A percentile compares a stretch with the other conserved stretches of the same genome.
phyloP scores from a whole-genome alignment of 306 rosid species.

The Vigna radiata region DNA sequence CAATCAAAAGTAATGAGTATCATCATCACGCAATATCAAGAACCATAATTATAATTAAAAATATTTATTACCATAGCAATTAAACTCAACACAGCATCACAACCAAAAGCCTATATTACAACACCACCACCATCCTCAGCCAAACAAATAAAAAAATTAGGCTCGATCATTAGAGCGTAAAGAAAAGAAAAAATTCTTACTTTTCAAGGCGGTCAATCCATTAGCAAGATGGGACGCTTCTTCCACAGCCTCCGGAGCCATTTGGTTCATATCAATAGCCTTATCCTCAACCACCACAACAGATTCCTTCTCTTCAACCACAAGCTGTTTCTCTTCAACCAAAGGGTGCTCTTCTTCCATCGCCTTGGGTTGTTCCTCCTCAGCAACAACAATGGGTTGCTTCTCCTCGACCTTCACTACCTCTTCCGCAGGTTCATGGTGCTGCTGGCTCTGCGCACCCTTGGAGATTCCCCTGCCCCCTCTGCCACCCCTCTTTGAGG shows the following conservation, averaged over 20 bases:
- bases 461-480: conserved; percentile 63
- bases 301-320: conserved; percentile 46
- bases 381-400: conserved; percentile 25
- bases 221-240: conserved; percentile 44
- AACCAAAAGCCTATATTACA: too few species aligned
- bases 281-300: conserved; percentile 42
- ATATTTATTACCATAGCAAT: background rate
- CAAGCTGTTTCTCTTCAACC: conserved; percentile 53
- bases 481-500: conserved; percentile 63
- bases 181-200: conserved; percentile 53
- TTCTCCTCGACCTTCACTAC: conserved; percentile 53
- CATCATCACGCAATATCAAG: background rate
- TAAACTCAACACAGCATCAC: background rate
- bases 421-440: conserved; percentile 53
- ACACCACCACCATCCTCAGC: background rate
- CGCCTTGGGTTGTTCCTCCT: conserved; percentile 51
- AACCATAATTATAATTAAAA: background rate
- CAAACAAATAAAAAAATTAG: background rate
- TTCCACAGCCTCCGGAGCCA: conserved; percentile 45
- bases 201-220: conserved; percentile 46
- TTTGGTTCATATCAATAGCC: conserved; percentile 47
- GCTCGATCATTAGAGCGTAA: background rate
- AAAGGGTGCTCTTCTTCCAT: conserved; percentile 48
- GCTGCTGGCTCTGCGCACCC: conserved; percentile 59
- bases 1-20: too few species aligned